Base-by-base conservation (phyloP, 163 green algal genomes). In the Chlorella variabilis region DNA sequence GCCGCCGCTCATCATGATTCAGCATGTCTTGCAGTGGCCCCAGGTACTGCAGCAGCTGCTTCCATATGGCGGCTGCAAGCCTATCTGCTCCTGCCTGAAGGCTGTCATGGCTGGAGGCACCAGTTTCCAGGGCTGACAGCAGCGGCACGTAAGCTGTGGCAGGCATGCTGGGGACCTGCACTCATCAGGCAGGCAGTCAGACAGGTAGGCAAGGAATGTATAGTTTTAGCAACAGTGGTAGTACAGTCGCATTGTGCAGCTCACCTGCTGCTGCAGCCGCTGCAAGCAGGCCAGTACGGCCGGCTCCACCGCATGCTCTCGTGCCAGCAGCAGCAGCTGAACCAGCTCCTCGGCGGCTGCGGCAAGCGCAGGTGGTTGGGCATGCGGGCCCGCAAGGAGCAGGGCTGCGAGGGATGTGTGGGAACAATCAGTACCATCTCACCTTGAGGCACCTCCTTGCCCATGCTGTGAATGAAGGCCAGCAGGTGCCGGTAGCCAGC, bases 391-490 rank as follows among this genome's bases (percentile, higher is more conserved):
- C 15, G 45, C 45, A 54, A 54, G 42, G 13, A 38, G 38, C n/a
- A 75, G 3, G 68, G 39, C 3, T n/a, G n/a, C n/a, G n/a, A n/a
- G n/a, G n/a, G n/a, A n/a, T n/a, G n/a, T n/a, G 25, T n/a, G 13
- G 31, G 17, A 27, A n/a, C 34, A 49, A 15, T 33, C 6, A 4
- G 7, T 3, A 7, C 1, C 18, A 29, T 11, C 69, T 5, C 45
- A 76, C 69, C 69, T 76, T 13, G 4, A 21, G 69, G 69, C 69
- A 76, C 29, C 42, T 61, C 25, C 25, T 38, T 36, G 69, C 25
- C 42, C n/a, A 76, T 76, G 69, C 69, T 76, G 69, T 76, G 69
- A 4, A 76, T 76, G 45, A 61, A 76, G 42, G 29, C 69, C 42
- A 76, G 45, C 42, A 76, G 69, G 2, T 61, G 42, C 27, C 45